Evolutionary conservation across 1,284 basidiomycete genomes (phyloP).

Genomic region (Retiboletus flavoniger): DNA sequence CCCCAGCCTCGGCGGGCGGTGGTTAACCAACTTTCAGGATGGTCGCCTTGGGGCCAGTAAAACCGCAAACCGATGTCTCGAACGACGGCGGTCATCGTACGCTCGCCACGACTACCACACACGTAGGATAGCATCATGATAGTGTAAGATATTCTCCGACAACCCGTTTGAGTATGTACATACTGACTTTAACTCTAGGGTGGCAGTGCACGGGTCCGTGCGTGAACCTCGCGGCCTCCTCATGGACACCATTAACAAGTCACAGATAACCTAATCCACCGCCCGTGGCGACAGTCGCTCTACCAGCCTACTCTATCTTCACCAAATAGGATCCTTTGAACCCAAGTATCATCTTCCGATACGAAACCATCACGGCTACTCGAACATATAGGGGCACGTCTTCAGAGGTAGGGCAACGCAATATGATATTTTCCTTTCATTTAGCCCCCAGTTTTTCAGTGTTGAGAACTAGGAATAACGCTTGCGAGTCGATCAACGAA

Average conservation of each 20-base stretch:
- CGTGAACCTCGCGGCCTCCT: neutral
- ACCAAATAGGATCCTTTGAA: constrained; percentile 58
- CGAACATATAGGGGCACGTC: constrained; percentile 69
- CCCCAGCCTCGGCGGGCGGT: too few species aligned
- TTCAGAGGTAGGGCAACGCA: constrained; percentile 52
- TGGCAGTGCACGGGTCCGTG: too few species aligned
- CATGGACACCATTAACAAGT: constrained; percentile 26
- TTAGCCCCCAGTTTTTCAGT: neutral
- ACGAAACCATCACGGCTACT: constrained; percentile 71
- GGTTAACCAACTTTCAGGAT: too few species aligned
- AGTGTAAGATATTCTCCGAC: too few species aligned
- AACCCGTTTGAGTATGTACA: too few species aligned
- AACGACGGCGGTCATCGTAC: too few species aligned
- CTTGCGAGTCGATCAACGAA: constrained; percentile 71
- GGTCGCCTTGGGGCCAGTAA: too few species aligned
- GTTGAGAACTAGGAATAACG: constrained; percentile 57
- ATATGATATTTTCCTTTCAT: constrained; percentile 4
- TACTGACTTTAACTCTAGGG: too few species aligned
- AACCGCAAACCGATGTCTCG: too few species aligned
- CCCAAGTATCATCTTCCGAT: constrained; percentile 48
- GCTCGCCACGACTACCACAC: too few species aligned
- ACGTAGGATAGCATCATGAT: too few species aligned
- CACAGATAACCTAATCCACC: constrained; percentile 36
- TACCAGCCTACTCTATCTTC: constrained; percentile 42
- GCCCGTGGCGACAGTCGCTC: constrained; percentile 63